Evolutionary conservation across 495 filamentous ascomycete species (phyloP).

Genomic region (Darksidea phi): DNA sequence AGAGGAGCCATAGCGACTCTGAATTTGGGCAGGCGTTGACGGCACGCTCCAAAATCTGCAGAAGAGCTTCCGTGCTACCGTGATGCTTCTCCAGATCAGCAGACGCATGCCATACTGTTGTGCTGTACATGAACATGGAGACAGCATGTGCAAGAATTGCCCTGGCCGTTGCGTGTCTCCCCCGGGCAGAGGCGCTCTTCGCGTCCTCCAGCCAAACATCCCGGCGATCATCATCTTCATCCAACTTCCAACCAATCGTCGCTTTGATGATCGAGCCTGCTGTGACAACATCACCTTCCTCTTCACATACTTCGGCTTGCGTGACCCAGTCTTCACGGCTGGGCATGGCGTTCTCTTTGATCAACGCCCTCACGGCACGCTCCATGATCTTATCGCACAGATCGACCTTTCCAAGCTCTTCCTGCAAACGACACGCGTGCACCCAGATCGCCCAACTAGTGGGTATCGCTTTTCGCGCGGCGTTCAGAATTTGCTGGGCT

Average conservation of each 20-base stretch:
- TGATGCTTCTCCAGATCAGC: conserved; percentile 90
- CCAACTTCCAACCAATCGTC: conserved; percentile 88
- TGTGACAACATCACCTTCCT: conserved; percentile 82
- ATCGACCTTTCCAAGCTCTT: conserved; percentile 73
- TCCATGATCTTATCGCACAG: conserved; percentile 86
- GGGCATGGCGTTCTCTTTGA: conserved; percentile 88
- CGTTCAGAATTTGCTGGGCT: conserved; percentile 91
- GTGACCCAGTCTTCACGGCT: conserved; percentile 96
- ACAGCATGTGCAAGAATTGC: conserved; percentile 91
- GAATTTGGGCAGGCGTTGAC: conserved; percentile 83
- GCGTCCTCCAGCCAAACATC: conserved; percentile 95
- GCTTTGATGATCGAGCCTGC: conserved; percentile 85
- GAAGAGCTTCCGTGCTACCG: conserved; percentile 77
- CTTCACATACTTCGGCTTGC: conserved; percentile 92
- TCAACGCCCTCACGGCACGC: conserved; percentile 84
- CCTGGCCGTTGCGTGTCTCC: conserved; percentile 81
- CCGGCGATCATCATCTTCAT: conserved; percentile 95
- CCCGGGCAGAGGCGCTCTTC: conserved; percentile 69
- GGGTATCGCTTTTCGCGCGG: conserved; percentile 87
- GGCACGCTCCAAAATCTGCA: conserved; percentile 84
- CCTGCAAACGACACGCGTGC: conserved; percentile 85
- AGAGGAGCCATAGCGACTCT: conserved; percentile 93
- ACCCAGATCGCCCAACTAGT: conserved; percentile 96
- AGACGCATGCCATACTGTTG: conserved; percentile 81
- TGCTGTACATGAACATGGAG: conserved; percentile 79